Percentiles rank a stretch among this genome's conserved stretches.
These are phyloP conservation scores for Epichloe scottii DNA, from an alignment of 2,329 filamentous ascomycete species.

Conservation along the genomic window DNA sequence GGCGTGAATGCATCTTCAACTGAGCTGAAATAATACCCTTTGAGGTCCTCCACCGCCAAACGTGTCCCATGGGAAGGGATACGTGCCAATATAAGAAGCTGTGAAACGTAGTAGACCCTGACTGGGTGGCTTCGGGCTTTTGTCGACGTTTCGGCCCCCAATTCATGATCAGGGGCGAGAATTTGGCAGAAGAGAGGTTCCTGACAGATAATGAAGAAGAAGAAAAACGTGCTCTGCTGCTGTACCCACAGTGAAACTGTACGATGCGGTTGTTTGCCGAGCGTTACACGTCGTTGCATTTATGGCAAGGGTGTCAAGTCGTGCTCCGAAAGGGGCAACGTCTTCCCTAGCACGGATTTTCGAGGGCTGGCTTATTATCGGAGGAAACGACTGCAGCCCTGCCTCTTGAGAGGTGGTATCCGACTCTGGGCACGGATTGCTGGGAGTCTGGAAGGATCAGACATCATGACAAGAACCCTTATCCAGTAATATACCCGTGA, in stretches of 20 bases:
- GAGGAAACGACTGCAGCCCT: neutral
- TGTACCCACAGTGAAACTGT: neutral
- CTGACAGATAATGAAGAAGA: neutral
- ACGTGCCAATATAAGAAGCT: neutral
- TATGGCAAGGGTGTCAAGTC: neutral
- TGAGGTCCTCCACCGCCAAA: no score
- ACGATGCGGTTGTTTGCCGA: constrained; percentile 2
- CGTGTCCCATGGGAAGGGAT: no score
- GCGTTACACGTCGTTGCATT: neutral
- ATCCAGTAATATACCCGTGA: neutral
- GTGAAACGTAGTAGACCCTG: neutral
- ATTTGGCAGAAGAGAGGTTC: neutral
- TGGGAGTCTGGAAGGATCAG: neutral
- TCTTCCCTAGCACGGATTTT: neutral
- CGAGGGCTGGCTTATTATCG: neutral
- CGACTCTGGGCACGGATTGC: neutral
- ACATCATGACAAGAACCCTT: neutral
- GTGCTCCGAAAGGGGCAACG: neutral
- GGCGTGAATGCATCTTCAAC: no score
- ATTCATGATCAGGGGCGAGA: neutral
- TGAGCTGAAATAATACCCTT: no score
- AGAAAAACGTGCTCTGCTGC: neutral
- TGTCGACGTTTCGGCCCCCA: neutral
- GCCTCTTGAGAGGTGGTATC: neutral
- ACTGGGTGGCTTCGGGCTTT: neutral